phyloP scores from a whole-genome alignment of 352 stramenopile genomes.

The Globisporangium spinosum region DNA sequence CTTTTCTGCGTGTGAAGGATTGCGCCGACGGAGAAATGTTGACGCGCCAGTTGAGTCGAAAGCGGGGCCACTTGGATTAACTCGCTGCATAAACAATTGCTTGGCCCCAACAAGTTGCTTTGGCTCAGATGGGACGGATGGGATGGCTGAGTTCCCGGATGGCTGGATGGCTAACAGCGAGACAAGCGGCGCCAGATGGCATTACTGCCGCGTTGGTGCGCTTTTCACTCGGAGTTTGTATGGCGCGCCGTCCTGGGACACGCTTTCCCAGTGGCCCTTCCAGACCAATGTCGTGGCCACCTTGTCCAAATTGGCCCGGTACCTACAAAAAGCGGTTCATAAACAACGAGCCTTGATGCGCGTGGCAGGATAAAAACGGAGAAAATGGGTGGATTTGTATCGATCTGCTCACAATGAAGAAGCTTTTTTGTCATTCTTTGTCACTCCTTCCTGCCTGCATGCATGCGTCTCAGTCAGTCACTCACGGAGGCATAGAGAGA shows the following conservation, averaged over 20 bases:
- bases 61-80: constrained; percentile 5
- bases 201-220: constrained; percentile 10
- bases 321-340: not conserved
- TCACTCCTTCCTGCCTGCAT: not conserved
- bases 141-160: not conserved
- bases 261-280: constrained; percentile 1
- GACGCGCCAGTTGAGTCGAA: constrained; percentile 1
- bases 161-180: constrained; percentile 6
- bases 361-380: not conserved
- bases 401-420: not conserved
- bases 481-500: not conserved
- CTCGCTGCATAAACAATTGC: constrained; percentile 12
- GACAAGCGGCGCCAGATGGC: constrained; percentile 13
- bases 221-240: constrained; percentile 3
- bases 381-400: constrained; percentile 1
- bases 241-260: not conserved
- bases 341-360: not conserved
- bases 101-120: not conserved
- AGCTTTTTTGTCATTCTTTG: not conserved
- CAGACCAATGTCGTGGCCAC: not conserved
- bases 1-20: not conserved
- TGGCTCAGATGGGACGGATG: not conserved
- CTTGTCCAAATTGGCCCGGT: not conserved
- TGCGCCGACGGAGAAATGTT: constrained; percentile 5
- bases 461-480: not conserved